Evolutionary conservation across 1,284 basidiomycete species (phyloP), one percentile per base, ranked within the genome.

Genomic region (Trichosporon asahii): DNA sequence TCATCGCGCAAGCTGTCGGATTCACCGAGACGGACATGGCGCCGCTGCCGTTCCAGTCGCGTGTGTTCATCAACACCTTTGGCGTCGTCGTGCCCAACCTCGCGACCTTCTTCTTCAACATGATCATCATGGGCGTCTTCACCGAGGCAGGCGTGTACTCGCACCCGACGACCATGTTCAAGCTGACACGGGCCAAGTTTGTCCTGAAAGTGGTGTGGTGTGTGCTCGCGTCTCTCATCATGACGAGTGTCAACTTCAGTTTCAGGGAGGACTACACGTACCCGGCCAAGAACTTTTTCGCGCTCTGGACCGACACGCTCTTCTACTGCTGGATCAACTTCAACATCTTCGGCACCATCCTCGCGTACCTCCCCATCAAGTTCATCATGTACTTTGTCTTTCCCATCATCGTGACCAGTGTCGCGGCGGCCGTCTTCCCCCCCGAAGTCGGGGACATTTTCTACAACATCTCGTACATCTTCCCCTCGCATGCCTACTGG

Each of bases 381-480:
- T 72, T 73, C 67, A 40, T 73, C 21, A 57, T 71, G 18, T 66
- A 53, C 31, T 33, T 72, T 21, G 66, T 71, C 25, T 31, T 70
- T 4, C 61, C 70, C 5, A 57, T 64, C 55, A 65, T 73, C 49
- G 64, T 76, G 27, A 46, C 65, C 0, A 68, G 64, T 5, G 65
- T 74, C 53, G 57, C 72, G 2, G 66, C 74, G 5, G 70, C 73
- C 2, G 49, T 77, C 12, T 71, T 63, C 33, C 76, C 76, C 0
- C 67, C 73, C 67, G 71, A 75, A 11, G 46, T 77, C 3, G 63
- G 61, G 33, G 72, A 75, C 64, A 23, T 14, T 5, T 74, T 76
- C 63, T 77, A 71, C 66, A 68, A 70, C 9, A 68, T 76, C 9
- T 74, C 72, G 49, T 74, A 73, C 60, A 67, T 68, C 9, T 72